Percentiles rank a stretch among this genome's conserved stretches.
These are phyloP conservation scores for Phytophthora hybrid DNA, from an alignment of 352 stramenopile species.

Conservation along the genomic window DNA sequence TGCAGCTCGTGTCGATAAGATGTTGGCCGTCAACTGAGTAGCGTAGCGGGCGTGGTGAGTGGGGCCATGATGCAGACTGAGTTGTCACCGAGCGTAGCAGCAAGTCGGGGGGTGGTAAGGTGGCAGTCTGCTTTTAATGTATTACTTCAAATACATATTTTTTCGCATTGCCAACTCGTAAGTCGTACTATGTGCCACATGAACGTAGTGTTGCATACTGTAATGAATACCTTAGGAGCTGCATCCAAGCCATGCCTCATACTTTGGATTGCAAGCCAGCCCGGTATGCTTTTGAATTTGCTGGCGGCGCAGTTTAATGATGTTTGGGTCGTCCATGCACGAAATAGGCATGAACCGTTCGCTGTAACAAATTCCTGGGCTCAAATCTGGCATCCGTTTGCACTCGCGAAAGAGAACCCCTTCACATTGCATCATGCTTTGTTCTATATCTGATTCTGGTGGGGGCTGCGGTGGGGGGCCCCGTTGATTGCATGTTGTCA, in stretches of 20 bases:
- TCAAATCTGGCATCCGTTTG: not conserved
- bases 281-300: constrained; percentile 39
- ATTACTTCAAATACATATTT: constrained; percentile 9
- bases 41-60: not conserved
- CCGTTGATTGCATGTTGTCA: constrained; percentile 21
- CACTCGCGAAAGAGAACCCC: constrained; percentile 46
- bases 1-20: constrained; percentile 58
- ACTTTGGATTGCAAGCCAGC: constrained; percentile 19
- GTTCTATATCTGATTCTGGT: constrained; percentile 1
- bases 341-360: constrained; percentile 32
- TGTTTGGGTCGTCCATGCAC: constrained; percentile 16
- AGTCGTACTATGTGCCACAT: no score
- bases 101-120: constrained; percentile 8
- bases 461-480: not conserved
- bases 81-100: constrained; percentile 6
- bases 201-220: no score
- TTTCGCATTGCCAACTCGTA: not conserved
- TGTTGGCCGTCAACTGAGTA: constrained; percentile 35
- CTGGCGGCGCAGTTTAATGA: constrained; percentile 30
- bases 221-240: not conserved
- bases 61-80: not conserved
- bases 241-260: constrained; percentile 42
- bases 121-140: constrained; percentile 8
- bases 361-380: constrained; percentile 41
- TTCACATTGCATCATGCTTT: constrained; percentile 18